A percentile compares a stretch with the other conserved stretches of the same genome.
phyloP scores from a whole-genome alignment of 1,139 yeast genomes.

The Magnusiomyces sp. region DNA sequence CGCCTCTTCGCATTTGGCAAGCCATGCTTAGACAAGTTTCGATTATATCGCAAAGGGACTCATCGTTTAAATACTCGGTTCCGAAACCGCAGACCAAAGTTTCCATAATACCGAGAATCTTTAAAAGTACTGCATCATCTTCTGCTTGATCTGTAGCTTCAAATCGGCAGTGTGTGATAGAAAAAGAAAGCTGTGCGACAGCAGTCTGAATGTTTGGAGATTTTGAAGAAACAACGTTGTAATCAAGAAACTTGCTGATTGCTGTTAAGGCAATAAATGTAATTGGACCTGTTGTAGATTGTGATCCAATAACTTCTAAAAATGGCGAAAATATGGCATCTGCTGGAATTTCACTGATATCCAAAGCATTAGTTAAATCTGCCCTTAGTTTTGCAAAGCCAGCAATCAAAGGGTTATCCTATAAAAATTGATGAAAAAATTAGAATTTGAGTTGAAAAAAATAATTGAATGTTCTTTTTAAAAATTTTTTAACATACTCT shows the following conservation, averaged over 20 bases:
- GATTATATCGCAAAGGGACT: constrained; percentile 77
- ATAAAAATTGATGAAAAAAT: not conserved
- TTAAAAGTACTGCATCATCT: constrained; percentile 84
- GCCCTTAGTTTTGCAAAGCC: constrained; percentile 74
- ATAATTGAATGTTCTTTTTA: not conserved
- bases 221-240: constrained; percentile 42
- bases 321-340: constrained; percentile 79
- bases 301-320: constrained; percentile 73
- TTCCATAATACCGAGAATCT: constrained; percentile 71
- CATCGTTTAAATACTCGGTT: constrained; percentile 63
- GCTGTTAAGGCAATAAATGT: constrained; percentile 78
- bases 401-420: constrained; percentile 60
- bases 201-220: constrained; percentile 42
- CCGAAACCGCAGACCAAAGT: constrained; percentile 53
- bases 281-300: constrained; percentile 76
- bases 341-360: constrained; percentile 54
- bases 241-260: constrained; percentile 59
- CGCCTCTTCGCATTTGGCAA: constrained; percentile 86
- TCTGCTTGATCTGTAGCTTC: constrained; percentile 92
- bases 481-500: constrained; percentile 1
- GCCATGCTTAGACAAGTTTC: constrained; percentile 91
- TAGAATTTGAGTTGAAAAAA: not conserved
- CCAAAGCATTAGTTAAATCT: constrained; percentile 51
- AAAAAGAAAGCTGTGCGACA: constrained; percentile 55
- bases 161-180: constrained; percentile 89